Evolutionary conservation across 2,329 filamentous ascomycete species (phyloP).

Genomic region (Penicillium sp.): DNA sequence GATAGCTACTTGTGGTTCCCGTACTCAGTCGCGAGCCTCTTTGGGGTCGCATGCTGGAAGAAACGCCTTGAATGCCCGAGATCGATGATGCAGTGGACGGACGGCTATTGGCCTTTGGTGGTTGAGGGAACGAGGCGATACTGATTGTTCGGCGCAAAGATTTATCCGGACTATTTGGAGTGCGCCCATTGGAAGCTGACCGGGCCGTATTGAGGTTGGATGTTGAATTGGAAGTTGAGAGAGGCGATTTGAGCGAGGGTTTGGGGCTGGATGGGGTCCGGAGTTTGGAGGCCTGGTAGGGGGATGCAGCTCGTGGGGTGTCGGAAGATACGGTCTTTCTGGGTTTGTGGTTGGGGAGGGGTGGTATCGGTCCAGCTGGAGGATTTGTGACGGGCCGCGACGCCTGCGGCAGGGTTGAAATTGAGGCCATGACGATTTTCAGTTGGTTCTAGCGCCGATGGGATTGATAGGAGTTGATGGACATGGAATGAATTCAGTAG

Average conservation of each 20-base stretch:
- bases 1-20: constrained; percentile 52
- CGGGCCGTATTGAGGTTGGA: constrained; percentile 58
- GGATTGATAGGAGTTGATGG: background rate
- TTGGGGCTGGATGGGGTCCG: constrained; percentile 60
- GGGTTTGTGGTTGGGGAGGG: constrained; percentile 70
- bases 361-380: constrained; percentile 69
- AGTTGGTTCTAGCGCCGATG: background rate
- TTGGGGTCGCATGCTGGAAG: constrained; percentile 47
- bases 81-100: constrained; percentile 57
- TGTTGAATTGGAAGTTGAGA: constrained; percentile 48
- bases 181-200: constrained; percentile 56
- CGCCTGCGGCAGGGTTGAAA: constrained; percentile 65
- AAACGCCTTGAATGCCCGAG: constrained; percentile 36
- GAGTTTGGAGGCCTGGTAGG: constrained; percentile 51
- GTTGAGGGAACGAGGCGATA: constrained; percentile 91
- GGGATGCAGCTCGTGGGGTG: constrained; percentile 45
- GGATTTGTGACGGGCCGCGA: constrained; percentile 63
- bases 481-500: background rate
- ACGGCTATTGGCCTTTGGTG: constrained; percentile 68
- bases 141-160: constrained; percentile 83
- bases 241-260: constrained; percentile 52
- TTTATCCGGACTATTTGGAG: constrained; percentile 57
- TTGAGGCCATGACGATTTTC: constrained; percentile 27
- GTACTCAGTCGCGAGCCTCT: constrained; percentile 60
- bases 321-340: constrained; percentile 62